A percentile compares a stretch with the other conserved stretches of the same genome.
phyloP scores from a whole-genome alignment of 306 rosid genomes.

The Vicia faba region DNA sequence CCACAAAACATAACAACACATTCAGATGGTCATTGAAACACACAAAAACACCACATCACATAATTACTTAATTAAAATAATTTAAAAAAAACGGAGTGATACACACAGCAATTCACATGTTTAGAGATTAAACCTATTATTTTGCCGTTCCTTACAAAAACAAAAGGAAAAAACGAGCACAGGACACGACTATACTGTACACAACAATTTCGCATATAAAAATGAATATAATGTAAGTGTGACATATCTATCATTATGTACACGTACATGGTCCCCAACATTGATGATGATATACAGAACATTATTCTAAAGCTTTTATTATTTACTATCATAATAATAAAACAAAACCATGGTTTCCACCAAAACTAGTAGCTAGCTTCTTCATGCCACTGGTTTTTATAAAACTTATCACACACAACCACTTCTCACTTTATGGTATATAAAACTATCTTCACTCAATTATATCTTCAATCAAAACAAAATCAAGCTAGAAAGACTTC shows the following conservation, averaged over 20 bases:
- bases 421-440: not conserved
- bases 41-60: too few species aligned
- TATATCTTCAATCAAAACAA: conserved; percentile 14
- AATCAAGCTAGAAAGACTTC: not conserved
- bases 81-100: too few species aligned
- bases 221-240: conserved; percentile 1
- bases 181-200: too few species aligned
- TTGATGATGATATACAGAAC: not conserved
- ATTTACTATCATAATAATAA: not conserved
- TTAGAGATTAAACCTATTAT: too few species aligned
- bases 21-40: too few species aligned
- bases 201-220: not conserved
- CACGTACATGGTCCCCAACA: conserved; percentile 29
- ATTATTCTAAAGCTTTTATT: conserved; percentile 7
- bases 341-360: conserved; percentile 28
- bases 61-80: too few species aligned
- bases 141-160: too few species aligned
- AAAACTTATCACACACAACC: not conserved
- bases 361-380: conserved; percentile 34
- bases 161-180: too few species aligned
- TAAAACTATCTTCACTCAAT: conserved; percentile 8
- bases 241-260: conserved; percentile 4
- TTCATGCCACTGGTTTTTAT: conserved; percentile 37
- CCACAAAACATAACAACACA: too few species aligned
- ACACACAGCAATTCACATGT: too few species aligned